phyloP scores from a whole-genome alignment of 148 eudicot genomes.

The Hydrangea macrophylla region DNA sequence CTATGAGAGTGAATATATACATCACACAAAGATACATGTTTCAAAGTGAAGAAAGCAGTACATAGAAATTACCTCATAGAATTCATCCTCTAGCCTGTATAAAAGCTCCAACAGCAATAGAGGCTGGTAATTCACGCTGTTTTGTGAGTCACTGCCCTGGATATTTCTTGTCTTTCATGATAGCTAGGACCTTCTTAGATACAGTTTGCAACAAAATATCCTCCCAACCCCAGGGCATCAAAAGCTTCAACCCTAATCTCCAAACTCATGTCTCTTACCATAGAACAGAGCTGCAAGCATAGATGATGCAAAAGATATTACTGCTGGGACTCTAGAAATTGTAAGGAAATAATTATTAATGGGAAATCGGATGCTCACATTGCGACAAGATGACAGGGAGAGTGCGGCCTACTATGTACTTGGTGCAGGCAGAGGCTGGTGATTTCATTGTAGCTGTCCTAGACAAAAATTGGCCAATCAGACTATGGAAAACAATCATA shows the following conservation, averaged over 20 bases:
- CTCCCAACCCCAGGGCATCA: constrained; percentile 69
- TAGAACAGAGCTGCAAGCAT: constrained; percentile 64
- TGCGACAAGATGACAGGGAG: not conserved
- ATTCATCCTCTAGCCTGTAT: constrained; percentile 96
- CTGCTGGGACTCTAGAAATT: not conserved
- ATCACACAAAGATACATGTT: not conserved
- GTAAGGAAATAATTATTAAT: not conserved
- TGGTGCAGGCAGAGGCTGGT: not conserved
- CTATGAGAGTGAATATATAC: not conserved
- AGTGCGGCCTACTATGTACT: not conserved
- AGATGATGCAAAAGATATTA: not conserved
- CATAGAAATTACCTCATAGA: constrained; percentile 47
- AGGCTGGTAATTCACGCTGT: constrained; percentile 35
- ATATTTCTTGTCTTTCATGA: constrained; percentile 32
- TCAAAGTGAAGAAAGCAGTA: constrained; percentile 1
- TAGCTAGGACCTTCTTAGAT: constrained; percentile 55
- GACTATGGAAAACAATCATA: too few species aligned
- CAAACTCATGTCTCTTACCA: constrained; percentile 85
- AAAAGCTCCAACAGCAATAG: constrained; percentile 70
- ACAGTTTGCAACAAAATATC: constrained; percentile 64
- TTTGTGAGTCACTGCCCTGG: constrained; percentile 35
- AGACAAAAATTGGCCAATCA: constrained; percentile 6
- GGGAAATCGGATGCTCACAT: not conserved
- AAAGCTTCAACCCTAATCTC: constrained; percentile 70
- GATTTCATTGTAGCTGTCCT: not conserved